Conservation (phyloP, 139 green algal genomes). For the Trebouxia sp. region DNA sequence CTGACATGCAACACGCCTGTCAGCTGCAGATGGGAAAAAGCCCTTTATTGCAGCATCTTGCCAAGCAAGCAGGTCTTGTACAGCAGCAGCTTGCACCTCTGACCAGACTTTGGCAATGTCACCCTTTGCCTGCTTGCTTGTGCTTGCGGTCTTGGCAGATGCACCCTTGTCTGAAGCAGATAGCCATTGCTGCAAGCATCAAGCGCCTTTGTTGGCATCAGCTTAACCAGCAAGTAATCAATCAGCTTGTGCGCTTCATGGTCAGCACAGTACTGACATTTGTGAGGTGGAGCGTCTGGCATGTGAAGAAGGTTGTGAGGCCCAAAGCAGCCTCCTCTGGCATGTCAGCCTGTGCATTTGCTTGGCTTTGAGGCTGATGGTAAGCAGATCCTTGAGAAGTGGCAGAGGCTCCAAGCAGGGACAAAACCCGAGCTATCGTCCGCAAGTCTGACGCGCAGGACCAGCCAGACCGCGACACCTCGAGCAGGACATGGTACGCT, state of each 20-base stretch:
- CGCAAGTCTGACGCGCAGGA: too few species aligned
- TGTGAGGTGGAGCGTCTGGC: not conserved
- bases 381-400: too few species aligned
- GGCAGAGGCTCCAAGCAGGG: too few species aligned
- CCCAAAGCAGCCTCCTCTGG: not conserved
- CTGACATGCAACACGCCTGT: not conserved
- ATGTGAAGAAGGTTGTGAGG: not conserved
- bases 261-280: not conserved
- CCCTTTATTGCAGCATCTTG: not conserved
- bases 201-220: too few species aligned
- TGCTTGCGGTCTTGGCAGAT: not conserved
- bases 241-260: too few species aligned
- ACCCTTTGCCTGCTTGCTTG: not conserved
- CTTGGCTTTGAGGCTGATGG: too few species aligned
- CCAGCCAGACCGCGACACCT: too few species aligned
- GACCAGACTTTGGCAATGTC: not conserved
- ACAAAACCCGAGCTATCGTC: too few species aligned
- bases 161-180: not conserved
- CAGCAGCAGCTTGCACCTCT: not conserved
- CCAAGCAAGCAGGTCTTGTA: not conserved
- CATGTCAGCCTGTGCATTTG: not conserved
- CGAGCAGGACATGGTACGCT: not conserved
- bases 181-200: constrained; percentile 21
- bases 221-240: too few species aligned
- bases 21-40: not conserved